Evolutionary conservation across 2,329 filamentous ascomycete genomes (phyloP).

Genomic region (Orbilia ellipsospora): DNA sequence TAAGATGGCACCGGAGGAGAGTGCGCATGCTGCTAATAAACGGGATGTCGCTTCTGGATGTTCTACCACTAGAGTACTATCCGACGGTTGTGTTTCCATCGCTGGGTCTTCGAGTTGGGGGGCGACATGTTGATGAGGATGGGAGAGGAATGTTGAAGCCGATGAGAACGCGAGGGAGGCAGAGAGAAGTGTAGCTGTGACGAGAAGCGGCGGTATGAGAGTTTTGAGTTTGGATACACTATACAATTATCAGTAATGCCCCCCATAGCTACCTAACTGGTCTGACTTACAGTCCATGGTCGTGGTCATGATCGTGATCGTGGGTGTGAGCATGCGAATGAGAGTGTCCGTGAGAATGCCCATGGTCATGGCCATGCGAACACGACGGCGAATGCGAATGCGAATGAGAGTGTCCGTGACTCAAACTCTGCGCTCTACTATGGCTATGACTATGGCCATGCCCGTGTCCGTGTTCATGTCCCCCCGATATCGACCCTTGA

Average conservation of each 20-base stretch:
- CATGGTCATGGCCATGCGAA: conserved; percentile 16
- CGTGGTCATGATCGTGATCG: conserved; percentile 15
- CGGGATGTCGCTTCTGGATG: conserved; percentile 32
- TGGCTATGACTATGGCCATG: conserved; percentile 22
- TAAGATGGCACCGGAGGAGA: conserved; percentile 42
- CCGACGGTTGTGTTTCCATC: neutral
- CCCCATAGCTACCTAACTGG: neutral
- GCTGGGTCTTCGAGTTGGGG: neutral
- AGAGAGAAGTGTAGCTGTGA: conserved; percentile 46
- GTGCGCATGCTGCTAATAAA: conserved; percentile 46
- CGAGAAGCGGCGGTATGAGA: conserved; percentile 40
- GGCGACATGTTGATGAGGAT: conserved; percentile 40
- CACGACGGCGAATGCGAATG: conserved; percentile 16
- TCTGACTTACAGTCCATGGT: conserved; percentile 28
- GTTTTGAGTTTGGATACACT: conserved; percentile 15
- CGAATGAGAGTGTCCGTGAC: conserved; percentile 16
- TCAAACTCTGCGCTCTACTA: conserved; percentile 1
- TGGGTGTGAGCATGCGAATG: conserved; percentile 16
- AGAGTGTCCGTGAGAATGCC: conserved; percentile 6
- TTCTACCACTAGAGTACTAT: neutral
- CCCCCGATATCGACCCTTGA: conserved; percentile 33
- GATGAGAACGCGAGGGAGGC: conserved; percentile 52
- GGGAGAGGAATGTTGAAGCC: conserved; percentile 52
- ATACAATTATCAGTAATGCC: conserved; percentile 13
- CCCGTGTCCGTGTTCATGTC: conserved; percentile 19